A percentile compares a stretch with the other conserved stretches of the same genome.
These are phyloP conservation scores for Phytophthora cryptogea DNA, from an alignment of 352 stramenopile species.

Conservation along the genomic window DNA sequence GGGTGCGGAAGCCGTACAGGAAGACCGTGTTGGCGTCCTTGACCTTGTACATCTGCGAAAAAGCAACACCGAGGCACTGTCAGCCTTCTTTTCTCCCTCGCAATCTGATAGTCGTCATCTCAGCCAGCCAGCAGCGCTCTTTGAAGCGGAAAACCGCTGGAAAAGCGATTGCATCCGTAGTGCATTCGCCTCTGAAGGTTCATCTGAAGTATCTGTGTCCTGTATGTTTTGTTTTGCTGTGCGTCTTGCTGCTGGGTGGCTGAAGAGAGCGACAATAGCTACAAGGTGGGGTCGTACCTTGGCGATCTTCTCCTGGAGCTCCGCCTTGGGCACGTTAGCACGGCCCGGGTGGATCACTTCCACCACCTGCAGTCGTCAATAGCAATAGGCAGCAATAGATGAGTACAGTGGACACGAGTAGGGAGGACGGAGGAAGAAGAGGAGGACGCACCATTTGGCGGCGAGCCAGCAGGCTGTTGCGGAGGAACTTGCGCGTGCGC, in stretches of 20 bases:
- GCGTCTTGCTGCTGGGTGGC: neutral
- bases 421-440: neutral
- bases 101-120: slow-evolving; percentile 12
- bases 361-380: slow-evolving; percentile 90
- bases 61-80: slow-evolving; percentile 13
- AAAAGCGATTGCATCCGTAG: neutral
- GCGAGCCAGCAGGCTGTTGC: slow-evolving; percentile 97
- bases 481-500: slow-evolving; percentile 99
- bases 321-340: slow-evolving; percentile 96
- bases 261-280: neutral
- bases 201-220: slow-evolving; percentile 11
- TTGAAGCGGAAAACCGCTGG: neutral
- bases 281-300: slow-evolving; percentile 75
- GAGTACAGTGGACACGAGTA: neutral
- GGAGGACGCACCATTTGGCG: slow-evolving; percentile 94
- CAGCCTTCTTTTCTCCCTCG: slow-evolving; percentile 13
- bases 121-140: slow-evolving; percentile 15
- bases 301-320: slow-evolving; percentile 97
- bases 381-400: neutral
- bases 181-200: slow-evolving; percentile 14
- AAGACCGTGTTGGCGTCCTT: slow-evolving; percentile 96
- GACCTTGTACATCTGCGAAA: slow-evolving; percentile 94
- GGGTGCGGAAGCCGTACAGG: slow-evolving; percentile 97
- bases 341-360: slow-evolving; percentile 98
- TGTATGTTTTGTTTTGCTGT: slow-evolving; percentile 7